Evolutionary conservation across 2,329 filamentous ascomycete species (phyloP).

Genomic region (Pleurostoma richardsiae): DNA sequence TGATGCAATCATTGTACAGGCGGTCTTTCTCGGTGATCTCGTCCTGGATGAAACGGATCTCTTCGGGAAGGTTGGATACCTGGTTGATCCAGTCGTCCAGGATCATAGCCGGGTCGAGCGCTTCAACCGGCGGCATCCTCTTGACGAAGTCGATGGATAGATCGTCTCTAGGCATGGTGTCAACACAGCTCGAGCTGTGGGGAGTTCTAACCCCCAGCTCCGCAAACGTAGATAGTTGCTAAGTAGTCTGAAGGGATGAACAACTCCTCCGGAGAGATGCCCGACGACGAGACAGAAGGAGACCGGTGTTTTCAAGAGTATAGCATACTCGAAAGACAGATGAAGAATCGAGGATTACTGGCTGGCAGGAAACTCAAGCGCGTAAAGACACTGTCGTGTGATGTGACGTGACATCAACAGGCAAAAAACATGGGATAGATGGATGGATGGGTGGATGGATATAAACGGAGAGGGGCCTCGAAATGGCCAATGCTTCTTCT

Average conservation of each 20-base stretch:
- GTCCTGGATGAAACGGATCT: constrained; percentile 78
- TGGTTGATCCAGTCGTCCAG: constrained; percentile 74
- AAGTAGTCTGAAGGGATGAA: background rate
- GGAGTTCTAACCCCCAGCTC: background rate
- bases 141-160: constrained; percentile 65
- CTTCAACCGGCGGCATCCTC: constrained; percentile 58
- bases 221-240: background rate
- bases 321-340: too few relatives aligned
- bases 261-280: too few relatives aligned
- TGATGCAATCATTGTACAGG: constrained; percentile 62
- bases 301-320: too few relatives aligned
- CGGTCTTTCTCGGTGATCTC: constrained; percentile 78
- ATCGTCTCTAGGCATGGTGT: constrained; percentile 70
- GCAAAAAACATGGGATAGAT: too few relatives aligned
- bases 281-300: too few relatives aligned
- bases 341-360: too few relatives aligned
- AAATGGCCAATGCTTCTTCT: too few relatives aligned
- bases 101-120: constrained; percentile 61
- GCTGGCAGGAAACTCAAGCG: too few relatives aligned
- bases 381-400: too few relatives aligned
- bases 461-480: too few relatives aligned
- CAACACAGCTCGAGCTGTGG: constrained; percentile 31
- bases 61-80: constrained; percentile 75
- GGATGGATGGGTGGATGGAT: too few relatives aligned
- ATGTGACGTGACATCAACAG: too few relatives aligned